phyloP scores from a whole-genome alignment of 176 grass and related monocot genomes.

The Aegilops umbellulata region DNA sequence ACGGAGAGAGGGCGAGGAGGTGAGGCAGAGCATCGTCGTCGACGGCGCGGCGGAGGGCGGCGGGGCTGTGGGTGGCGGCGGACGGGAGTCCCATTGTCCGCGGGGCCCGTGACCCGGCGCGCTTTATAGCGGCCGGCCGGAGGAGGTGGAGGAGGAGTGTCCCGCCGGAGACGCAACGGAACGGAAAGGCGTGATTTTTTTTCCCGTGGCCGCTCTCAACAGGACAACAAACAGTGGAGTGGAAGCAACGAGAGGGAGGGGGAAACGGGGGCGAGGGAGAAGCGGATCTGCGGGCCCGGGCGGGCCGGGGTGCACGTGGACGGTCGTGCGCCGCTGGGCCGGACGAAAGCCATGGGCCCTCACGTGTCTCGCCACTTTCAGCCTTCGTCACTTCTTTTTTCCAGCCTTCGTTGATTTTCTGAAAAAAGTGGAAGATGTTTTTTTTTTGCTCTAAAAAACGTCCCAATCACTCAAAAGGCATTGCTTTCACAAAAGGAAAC shows the following conservation, averaged over 20 bases:
- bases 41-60: no score
- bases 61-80: background rate
- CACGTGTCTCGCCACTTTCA: background rate
- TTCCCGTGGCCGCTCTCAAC: background rate
- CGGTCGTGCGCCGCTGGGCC: background rate
- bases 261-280: background rate
- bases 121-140: conserved; percentile 36
- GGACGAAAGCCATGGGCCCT: background rate
- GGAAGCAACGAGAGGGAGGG: background rate
- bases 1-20: no score
- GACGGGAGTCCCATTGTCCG: conserved; percentile 22
- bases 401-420: no score
- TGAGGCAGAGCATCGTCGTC: no score
- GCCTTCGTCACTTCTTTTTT: background rate
- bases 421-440: no score
- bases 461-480: no score
- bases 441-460: no score
- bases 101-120: background rate
- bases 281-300: background rate
- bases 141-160: background rate
- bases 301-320: conserved; percentile 26
- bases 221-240: background rate
- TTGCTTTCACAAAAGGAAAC: no score
- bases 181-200: conserved; percentile 23
- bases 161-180: background rate